Evolutionary conservation across 1,284 basidiomycete species (phyloP), one percentile per base, ranked within the genome.

Genomic region (Puccinia sorghi): DNA sequence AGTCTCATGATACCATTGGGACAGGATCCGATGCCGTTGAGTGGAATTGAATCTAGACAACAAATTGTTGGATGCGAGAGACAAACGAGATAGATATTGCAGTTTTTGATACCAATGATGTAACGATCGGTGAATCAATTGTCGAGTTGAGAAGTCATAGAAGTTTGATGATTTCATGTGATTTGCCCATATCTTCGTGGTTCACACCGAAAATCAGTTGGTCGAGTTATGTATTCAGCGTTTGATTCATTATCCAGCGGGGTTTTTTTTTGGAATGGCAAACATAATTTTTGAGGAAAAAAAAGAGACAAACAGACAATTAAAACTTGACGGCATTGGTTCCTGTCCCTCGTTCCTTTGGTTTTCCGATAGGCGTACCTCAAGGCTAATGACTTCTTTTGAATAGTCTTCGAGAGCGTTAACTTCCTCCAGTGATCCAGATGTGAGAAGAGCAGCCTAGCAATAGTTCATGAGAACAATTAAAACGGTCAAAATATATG

Each of bases 301-400:
- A 71, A 71, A 71, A 20, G 69, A 27, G 64, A 77, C 74, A 67
- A 69, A 77, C 74, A 77, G 64, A 77, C 74, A 77, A 69, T 77
- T 66, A 77, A 77, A 27, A 77, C 74, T 52, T 46, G 52, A 39
- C 74, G 61, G 15, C 63, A 54, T 13, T 69, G 64, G n/a, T 32
- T 57, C 20, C 56, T 50, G 41, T 67, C 39, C 54, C 39, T 50
- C 8, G n/a, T 59, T 43, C 66, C 67, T 54, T 69, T 64, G 20
- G 67, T 66, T 57, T 69, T 64, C 13, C 54, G 25, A 56, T 46
- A 77, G 12, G 74, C 64, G 17, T 69, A 20, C 27, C 41, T 48
- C 50, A 64, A 32, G 43, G 32, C 52, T 32, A 48, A 43, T 9
- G 52, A 50, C 25, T 43, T 64, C 64, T 66, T 77, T 37, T 43